Conservation (phyloP, 2,329 filamentous ascomycete genomes). For the Pleurostoma richardsiae region DNA sequence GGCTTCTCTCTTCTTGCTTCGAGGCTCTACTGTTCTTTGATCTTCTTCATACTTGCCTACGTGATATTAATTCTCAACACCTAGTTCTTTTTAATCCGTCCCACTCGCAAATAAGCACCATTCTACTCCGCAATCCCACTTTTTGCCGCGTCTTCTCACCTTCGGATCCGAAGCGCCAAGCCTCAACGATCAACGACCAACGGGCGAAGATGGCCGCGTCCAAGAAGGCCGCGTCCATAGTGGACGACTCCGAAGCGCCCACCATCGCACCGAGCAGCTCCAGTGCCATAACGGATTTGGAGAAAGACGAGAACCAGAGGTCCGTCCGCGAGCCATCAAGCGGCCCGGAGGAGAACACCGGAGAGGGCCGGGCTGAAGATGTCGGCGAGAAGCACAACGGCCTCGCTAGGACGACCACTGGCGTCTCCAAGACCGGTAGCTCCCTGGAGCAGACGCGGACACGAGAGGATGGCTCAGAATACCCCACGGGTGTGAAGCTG, state of each 20-base stretch:
- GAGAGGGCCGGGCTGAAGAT: conserved; percentile 4
- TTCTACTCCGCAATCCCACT: too few species aligned
- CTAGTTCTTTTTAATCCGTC: too few species aligned
- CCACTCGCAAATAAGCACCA: too few species aligned
- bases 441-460: conserved; percentile 18
- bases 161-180: too few species aligned
- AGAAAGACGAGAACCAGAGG: conserved; percentile 12
- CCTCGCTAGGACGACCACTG: conserved; percentile 17
- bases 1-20: too few species aligned
- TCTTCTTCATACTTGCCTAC: too few species aligned
- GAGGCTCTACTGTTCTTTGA: too few species aligned
- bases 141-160: too few species aligned
- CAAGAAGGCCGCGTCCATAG: conserved; percentile 4
- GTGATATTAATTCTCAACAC: too few species aligned
- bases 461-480: conserved; percentile 30
- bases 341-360: conserved; percentile 4
- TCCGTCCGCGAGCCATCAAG: conserved; percentile 7
- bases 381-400: conserved; percentile 9
- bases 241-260: conserved; percentile 12
- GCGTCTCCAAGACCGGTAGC: conserved; percentile 16
- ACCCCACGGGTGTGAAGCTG: conserved; percentile 29
- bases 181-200: too few species aligned
- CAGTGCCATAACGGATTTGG: conserved; percentile 14
- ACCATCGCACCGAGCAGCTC: conserved; percentile 15
- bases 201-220: background rate